A percentile compares a stretch with the other conserved stretches of the same genome.
These are phyloP conservation scores for Macaranga tanarius DNA, from an alignment of 441 rosid genomes.

Conservation along the genomic window DNA sequence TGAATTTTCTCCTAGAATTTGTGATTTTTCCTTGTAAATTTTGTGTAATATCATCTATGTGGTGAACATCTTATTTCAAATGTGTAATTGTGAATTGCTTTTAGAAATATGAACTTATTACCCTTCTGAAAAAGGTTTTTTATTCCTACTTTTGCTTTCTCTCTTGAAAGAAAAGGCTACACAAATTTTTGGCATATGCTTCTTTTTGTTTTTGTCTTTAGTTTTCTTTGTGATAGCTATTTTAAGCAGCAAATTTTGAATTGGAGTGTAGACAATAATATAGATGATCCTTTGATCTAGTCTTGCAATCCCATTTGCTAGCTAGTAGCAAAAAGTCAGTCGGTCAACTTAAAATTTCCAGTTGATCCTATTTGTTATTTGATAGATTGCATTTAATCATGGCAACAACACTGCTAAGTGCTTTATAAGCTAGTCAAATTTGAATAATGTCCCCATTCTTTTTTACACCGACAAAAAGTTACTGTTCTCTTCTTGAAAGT, in stretches of 20 bases:
- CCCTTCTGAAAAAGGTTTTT: background rate
- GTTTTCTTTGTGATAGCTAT: background rate
- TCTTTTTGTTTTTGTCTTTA: background rate
- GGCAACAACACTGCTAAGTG: background rate
- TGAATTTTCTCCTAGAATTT: background rate
- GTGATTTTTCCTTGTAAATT: background rate
- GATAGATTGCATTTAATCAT: background rate
- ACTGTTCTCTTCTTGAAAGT: background rate
- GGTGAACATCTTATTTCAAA: too few species aligned
- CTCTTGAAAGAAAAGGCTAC: background rate
- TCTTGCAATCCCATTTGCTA: background rate
- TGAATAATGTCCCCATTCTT: too few species aligned
- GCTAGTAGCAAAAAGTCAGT: background rate
- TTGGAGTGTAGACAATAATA: background rate
- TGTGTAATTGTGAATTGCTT: background rate
- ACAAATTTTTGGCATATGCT: background rate
- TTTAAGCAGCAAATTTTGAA: background rate
- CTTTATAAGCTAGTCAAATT: conserved; percentile 8
- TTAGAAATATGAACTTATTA: background rate
- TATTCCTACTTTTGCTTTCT: background rate
- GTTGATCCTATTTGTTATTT: background rate
- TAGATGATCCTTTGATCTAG: background rate
- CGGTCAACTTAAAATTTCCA: background rate
- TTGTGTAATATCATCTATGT: background rate
- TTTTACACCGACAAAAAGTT: background rate